Percentiles rank a stretch among this genome's conserved stretches.
These are phyloP conservation scores for Penicillium sp. DNA, from an alignment of 2,329 filamentous ascomycete species.

Conservation along the genomic window DNA sequence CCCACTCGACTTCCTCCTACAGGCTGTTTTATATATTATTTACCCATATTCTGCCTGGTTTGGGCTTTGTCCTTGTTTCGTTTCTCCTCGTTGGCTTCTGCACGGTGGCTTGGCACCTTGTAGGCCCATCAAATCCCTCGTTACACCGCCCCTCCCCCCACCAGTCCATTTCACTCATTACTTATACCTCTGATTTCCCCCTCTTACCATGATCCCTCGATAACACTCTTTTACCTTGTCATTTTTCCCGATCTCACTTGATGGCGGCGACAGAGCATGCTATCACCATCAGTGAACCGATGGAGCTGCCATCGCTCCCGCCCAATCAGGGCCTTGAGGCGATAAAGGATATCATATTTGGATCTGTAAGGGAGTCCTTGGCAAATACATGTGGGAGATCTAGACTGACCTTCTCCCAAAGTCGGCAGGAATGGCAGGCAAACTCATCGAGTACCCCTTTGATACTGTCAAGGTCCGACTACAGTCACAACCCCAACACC, in stretches of 20 bases:
- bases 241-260: slow-evolving; percentile 21
- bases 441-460: slow-evolving; percentile 97
- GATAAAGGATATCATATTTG: slow-evolving; percentile 82
- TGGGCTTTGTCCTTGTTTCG: slow-evolving; percentile 1
- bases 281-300: slow-evolving; percentile 41
- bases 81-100: slow-evolving; percentile 7
- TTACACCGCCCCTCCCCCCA: slow-evolving; percentile 13
- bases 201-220: slow-evolving; percentile 22
- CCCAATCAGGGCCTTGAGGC: slow-evolving; percentile 62
- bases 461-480: slow-evolving; percentile 97
- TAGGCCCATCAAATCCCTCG: slow-evolving; percentile 23
- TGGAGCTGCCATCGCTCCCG: slow-evolving; percentile 43
- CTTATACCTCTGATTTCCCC: slow-evolving; percentile 3
- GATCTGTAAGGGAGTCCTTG: slow-evolving; percentile 63
- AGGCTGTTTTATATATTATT: not conserved
- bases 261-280: slow-evolving; percentile 44
- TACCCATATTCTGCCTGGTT: not conserved
- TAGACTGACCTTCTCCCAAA: slow-evolving; percentile 43
- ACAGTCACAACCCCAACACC: slow-evolving; percentile 86
- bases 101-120: slow-evolving; percentile 14
- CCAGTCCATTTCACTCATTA: slow-evolving; percentile 3
- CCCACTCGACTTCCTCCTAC: slow-evolving; percentile 3
- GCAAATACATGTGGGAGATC: not conserved
- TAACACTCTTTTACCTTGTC: slow-evolving; percentile 20
- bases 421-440: slow-evolving; percentile 80